Conservation (phyloP, 345 rosid species). For the Salix udensis region DNA sequence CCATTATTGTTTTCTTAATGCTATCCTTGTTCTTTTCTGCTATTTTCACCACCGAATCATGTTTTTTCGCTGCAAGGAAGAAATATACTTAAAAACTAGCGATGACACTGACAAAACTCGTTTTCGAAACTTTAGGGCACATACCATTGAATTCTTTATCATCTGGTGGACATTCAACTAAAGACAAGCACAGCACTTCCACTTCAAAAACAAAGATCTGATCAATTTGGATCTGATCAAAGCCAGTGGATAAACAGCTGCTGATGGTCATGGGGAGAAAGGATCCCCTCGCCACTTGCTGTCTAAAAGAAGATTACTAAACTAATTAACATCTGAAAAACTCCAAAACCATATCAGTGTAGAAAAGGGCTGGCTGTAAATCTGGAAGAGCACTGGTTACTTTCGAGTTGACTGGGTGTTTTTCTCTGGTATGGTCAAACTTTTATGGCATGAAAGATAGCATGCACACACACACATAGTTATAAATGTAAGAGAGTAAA, state of each 20-base stretch:
- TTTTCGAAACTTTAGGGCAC: constrained; percentile 1
- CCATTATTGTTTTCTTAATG: background rate
- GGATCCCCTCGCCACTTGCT: constrained; percentile 5
- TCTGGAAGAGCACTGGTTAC: background rate
- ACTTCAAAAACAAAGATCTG: background rate
- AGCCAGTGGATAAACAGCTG: constrained; percentile 7
- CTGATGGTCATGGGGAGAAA: background rate
- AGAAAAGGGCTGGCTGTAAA: background rate
- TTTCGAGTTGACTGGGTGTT: background rate
- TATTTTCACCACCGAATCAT: background rate
- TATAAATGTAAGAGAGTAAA: background rate
- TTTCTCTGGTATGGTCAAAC: background rate
- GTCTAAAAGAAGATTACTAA: background rate
- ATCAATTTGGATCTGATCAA: background rate
- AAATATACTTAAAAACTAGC: background rate
- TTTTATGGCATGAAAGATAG: background rate
- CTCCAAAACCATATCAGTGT: background rate
- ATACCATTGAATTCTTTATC: background rate
- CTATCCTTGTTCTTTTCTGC: background rate
- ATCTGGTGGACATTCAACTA: background rate
- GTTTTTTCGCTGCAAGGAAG: background rate
- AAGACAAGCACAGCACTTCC: constrained; percentile 9
- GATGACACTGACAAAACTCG: background rate
- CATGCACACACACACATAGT: no score
- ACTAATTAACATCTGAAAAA: background rate